phyloP scores from a whole-genome alignment of 163 green algal species.

The Chlorella variabilis region DNA sequence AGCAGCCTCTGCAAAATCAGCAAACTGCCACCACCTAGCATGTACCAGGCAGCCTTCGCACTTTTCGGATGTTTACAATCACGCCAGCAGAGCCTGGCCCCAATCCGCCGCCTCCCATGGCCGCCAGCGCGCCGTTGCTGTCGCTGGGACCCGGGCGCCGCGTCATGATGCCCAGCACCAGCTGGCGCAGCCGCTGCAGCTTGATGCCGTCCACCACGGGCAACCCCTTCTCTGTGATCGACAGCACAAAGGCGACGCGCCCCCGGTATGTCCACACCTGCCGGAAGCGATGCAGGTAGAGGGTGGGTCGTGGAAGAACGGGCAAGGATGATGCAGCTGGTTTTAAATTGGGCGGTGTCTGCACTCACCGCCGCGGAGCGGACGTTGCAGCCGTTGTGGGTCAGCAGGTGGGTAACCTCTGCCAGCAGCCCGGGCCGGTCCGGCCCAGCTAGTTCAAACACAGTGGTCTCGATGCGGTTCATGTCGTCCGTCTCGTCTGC shows the following conservation, averaged over 20 bases:
- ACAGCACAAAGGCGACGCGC: conserved; percentile 82
- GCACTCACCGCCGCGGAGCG: conserved; percentile 80
- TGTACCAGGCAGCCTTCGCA: not conserved
- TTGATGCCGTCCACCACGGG: conserved; percentile 58
- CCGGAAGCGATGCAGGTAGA: not conserved
- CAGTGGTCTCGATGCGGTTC: conserved; percentile 68
- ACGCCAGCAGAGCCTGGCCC: not conserved
- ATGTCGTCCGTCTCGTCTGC: conserved; percentile 62
- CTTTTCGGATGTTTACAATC: conserved; percentile 55
- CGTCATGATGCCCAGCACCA: conserved; percentile 54
- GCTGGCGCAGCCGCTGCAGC: conserved; percentile 55
- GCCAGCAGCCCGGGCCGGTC: conserved; percentile 89
- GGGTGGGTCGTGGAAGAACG: not conserved
- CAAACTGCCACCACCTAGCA: too few species aligned
- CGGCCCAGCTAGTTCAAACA: conserved; percentile 91
- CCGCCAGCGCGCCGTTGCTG: not conserved
- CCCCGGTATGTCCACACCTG: conserved; percentile 84
- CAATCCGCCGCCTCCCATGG: not conserved
- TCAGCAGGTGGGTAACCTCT: conserved; percentile 88
- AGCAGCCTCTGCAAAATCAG: not conserved
- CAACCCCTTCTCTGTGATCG: conserved; percentile 75
- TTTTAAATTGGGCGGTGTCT: too few species aligned
- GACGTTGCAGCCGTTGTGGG: conserved; percentile 84
- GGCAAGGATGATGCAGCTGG: too few species aligned
- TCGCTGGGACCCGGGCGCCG: not conserved